phyloP scores from a whole-genome alignment of 495 filamentous ascomycete species.

The Extremus antarcticus region DNA sequence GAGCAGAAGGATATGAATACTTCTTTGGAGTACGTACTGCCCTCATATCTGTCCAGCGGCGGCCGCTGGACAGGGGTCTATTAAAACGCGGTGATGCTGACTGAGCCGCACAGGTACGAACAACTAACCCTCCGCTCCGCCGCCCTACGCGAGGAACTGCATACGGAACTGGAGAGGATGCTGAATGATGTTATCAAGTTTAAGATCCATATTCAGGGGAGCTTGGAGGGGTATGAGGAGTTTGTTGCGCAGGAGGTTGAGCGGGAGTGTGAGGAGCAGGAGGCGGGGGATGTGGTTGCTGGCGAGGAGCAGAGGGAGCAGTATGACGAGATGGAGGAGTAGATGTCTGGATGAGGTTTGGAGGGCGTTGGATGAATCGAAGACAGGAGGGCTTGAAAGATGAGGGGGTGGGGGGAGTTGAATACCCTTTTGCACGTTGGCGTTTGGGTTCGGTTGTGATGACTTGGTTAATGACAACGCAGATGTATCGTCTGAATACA shows the following conservation, averaged over 20 bases:
- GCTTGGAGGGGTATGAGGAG: conserved; percentile 80
- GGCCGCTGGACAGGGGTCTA: too few species aligned
- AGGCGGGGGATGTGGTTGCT: conserved; percentile 3
- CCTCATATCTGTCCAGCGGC: neutral
- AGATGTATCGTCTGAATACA: too few species aligned
- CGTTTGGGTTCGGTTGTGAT: neutral
- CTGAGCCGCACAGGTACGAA: conserved; percentile 52
- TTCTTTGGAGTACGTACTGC: conserved; percentile 65
- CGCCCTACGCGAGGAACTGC: conserved; percentile 78
- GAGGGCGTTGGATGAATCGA: neutral
- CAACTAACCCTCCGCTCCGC: conserved; percentile 77
- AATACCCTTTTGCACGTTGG: neutral
- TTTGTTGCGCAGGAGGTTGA: conserved; percentile 87
- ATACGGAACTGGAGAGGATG: conserved; percentile 92
- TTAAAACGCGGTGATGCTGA: neutral
- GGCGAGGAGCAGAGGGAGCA: conserved; percentile 25
- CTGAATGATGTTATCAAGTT: conserved; percentile 96
- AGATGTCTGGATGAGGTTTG: too few species aligned
- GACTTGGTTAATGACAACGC: neutral
- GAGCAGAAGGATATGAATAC: conserved; percentile 95
- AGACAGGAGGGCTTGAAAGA: too few species aligned
- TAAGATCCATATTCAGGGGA: conserved; percentile 92
- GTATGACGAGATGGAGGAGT: conserved; percentile 3
- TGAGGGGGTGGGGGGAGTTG: too few species aligned
- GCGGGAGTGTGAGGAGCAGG: conserved; percentile 47